These are phyloP conservation scores for Vitis hybrid DNA, from an alignment of 177 flowering plant species.

Conservation along the genomic window DNA sequence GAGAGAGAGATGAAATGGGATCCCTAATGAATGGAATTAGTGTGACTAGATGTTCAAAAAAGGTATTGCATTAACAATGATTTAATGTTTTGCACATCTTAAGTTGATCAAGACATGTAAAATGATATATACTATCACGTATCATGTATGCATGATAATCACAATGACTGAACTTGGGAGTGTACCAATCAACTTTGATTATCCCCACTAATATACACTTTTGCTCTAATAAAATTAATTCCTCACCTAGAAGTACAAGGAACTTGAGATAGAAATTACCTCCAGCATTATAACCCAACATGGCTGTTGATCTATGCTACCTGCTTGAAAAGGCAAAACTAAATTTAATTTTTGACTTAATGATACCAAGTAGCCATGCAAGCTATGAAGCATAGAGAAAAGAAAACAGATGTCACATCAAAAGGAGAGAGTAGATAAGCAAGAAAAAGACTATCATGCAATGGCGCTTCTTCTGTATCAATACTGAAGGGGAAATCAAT, in stretches of 20 bases:
- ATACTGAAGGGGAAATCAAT: too few species aligned
- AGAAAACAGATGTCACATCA: not conserved
- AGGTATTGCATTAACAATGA: too few species aligned
- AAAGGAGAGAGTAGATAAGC: too few species aligned
- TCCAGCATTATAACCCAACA: slow-evolving; percentile 99
- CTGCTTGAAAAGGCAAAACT: slow-evolving; percentile 39
- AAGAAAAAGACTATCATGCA: too few species aligned
- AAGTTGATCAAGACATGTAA: not conserved
- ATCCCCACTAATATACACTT: not conserved
- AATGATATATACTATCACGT: not conserved
- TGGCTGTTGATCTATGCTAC: slow-evolving; percentile 64
- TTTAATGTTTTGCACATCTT: too few species aligned
- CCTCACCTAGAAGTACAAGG: not conserved
- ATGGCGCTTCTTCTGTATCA: too few species aligned
- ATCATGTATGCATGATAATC: not conserved
- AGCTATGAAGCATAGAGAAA: too few species aligned
- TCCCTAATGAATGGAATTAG: too few species aligned
- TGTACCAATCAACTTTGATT: not conserved
- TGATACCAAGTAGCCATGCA: too few species aligned
- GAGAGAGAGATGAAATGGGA: too few species aligned
- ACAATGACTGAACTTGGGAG: not conserved
- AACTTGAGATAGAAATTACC: slow-evolving; percentile 40
- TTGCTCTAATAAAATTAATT: not conserved
- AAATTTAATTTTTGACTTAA: not conserved
- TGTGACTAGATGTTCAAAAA: too few species aligned